These are phyloP conservation scores for Camptophora hylomeconis DNA, from an alignment of 2,329 filamentous ascomycete genomes.

Conservation along the genomic window DNA sequence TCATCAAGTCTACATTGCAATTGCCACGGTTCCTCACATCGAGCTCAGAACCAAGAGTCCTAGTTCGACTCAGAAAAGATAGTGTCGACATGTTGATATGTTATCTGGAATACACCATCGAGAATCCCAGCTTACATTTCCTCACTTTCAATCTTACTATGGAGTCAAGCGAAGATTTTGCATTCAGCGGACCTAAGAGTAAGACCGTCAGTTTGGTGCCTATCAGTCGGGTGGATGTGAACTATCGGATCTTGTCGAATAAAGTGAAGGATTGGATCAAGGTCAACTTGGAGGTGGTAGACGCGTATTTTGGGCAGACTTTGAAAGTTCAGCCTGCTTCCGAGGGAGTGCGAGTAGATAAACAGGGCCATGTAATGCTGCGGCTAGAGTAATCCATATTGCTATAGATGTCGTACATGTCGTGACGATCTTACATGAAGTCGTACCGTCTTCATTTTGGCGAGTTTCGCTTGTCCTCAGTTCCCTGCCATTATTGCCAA, in stretches of 20 bases:
- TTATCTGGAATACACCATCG: constrained; percentile 54
- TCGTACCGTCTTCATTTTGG: too few species aligned
- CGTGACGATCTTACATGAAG: too few species aligned
- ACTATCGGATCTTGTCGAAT: constrained; percentile 61
- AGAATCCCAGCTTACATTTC: constrained; percentile 91
- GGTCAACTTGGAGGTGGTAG: constrained; percentile 64
- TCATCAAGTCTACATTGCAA: constrained; percentile 56
- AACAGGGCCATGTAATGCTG: constrained; percentile 25
- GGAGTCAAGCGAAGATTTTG: constrained; percentile 86
- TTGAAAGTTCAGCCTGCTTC: constrained; percentile 62
- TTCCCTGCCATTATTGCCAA: too few species aligned
- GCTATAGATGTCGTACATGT: too few species aligned
- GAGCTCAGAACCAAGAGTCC: constrained; percentile 73
- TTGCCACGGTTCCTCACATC: constrained; percentile 72
- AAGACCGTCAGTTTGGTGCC: constrained; percentile 71
- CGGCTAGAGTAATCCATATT: constrained; percentile 6
- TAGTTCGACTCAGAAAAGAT: constrained; percentile 24
- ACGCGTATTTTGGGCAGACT: constrained; percentile 88
- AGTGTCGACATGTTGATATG: constrained; percentile 9
- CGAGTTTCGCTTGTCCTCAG: too few species aligned
- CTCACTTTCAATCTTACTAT: constrained; percentile 84
- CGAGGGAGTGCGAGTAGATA: constrained; percentile 48
- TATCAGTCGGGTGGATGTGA: constrained; percentile 59
- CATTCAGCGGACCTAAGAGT: constrained; percentile 79
- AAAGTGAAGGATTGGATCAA: constrained; percentile 46